Percentiles rank a stretch among this genome's conserved stretches.
Conservation (phyloP, 495 filamentous ascomycete genomes). For the Aspergillus taichungensis region DNA sequence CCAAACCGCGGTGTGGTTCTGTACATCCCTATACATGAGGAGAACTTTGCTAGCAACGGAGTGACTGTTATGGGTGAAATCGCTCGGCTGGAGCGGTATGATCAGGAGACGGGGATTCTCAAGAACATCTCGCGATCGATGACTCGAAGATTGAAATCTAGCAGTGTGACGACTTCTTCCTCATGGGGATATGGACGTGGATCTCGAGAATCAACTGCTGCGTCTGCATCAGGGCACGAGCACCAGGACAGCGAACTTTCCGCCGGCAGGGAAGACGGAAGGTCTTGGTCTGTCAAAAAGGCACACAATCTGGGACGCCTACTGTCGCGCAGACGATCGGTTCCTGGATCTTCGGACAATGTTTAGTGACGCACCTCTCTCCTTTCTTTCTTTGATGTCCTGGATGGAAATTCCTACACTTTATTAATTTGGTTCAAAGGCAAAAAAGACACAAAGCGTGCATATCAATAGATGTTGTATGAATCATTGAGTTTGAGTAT, state of each 20-base stretch:
- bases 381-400: not conserved
- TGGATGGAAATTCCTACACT: not conserved
- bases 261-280: not conserved
- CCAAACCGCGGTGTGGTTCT: slow-evolving; percentile 58
- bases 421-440: too few relatives aligned
- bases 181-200: not conserved
- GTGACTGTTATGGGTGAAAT: slow-evolving; percentile 61
- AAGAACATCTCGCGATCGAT: slow-evolving; percentile 25
- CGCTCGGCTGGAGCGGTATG: slow-evolving; percentile 44
- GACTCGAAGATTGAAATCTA: slow-evolving; percentile 28
- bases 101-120: slow-evolving; percentile 26
- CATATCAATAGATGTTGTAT: too few relatives aligned
- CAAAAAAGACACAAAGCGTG: too few relatives aligned
- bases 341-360: not conserved
- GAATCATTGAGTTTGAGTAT: too few relatives aligned
- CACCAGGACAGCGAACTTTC: slow-evolving; percentile 1
- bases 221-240: too few relatives aligned
- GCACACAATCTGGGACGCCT: slow-evolving; percentile 13
- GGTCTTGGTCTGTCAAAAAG: slow-evolving; percentile 5
- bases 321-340: slow-evolving; percentile 12
- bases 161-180: slow-evolving; percentile 17
- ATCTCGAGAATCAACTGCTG: not conserved
- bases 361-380: not conserved
- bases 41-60: slow-evolving; percentile 61
- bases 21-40: slow-evolving; percentile 60